Evolutionary conservation across 2,329 filamentous ascomycete species (phyloP).

Genomic region (Cladophialophora psammophila): DNA sequence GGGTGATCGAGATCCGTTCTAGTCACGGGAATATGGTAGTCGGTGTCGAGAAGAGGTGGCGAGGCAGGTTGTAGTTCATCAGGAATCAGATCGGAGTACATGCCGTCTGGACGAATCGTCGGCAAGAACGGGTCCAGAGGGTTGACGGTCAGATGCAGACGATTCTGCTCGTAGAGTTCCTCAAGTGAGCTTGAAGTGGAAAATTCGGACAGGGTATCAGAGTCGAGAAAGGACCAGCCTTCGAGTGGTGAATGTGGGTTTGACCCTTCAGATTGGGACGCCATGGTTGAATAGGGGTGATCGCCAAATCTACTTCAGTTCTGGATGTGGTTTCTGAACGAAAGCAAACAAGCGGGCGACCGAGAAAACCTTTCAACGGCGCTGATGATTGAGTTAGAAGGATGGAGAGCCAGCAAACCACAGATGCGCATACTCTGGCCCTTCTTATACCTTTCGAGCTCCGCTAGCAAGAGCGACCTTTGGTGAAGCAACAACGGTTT

Average conservation of each 20-base stretch:
- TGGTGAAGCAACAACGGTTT: not conserved
- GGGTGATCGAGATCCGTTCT: not conserved
- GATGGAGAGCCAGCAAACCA: conserved; percentile 6
- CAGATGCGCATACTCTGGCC: not conserved
- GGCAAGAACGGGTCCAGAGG: conserved; percentile 11
- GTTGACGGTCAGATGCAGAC: conserved; percentile 16
- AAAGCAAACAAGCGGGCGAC: not conserved
- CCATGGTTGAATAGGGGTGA: conserved; percentile 11
- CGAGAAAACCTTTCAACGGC: conserved; percentile 8
- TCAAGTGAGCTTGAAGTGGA: conserved; percentile 11
- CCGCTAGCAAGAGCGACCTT: not conserved
- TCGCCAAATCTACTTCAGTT: conserved; percentile 7
- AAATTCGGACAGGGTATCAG: not conserved
- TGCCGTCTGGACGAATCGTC: not conserved
- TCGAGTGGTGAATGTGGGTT: not conserved
- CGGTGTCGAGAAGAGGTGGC: not conserved
- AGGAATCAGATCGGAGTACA: not conserved
- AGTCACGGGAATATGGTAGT: not conserved
- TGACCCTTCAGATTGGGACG: conserved; percentile 22
- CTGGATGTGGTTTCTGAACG: not conserved
- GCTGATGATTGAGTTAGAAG: conserved; percentile 17
- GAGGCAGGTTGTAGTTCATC: not conserved
- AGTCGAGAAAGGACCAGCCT: conserved; percentile 10
- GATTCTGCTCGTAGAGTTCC: conserved; percentile 11
- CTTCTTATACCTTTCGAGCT: not conserved